Evolutionary conservation across 2,329 filamentous ascomycete genomes (phyloP).

Genomic region (Corinectria fuckeliana): DNA sequence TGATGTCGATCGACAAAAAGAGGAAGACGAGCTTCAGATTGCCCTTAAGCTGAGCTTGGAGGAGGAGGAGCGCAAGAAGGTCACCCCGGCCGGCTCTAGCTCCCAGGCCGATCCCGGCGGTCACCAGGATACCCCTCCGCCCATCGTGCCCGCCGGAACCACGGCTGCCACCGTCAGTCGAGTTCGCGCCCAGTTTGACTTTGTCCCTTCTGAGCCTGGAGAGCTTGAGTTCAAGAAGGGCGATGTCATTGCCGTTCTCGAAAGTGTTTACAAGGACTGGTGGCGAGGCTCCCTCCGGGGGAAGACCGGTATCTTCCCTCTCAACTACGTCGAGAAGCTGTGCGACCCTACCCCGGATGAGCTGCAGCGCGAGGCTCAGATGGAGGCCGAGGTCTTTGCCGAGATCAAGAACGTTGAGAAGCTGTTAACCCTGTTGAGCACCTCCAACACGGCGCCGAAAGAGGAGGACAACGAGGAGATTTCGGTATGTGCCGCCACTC

Average conservation of each 20-base stretch:
- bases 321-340: constrained; percentile 98
- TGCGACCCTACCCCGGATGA: constrained; percentile 94
- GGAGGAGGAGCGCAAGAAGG: constrained; percentile 74
- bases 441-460: constrained; percentile 78
- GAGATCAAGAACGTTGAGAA: constrained; percentile 71
- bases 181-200: constrained; percentile 92
- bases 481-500: constrained; percentile 60
- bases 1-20: constrained; percentile 86
- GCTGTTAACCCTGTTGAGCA: constrained; percentile 87
- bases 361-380: constrained; percentile 92
- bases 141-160: constrained; percentile 77
- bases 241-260: constrained; percentile 94
- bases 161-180: constrained; percentile 96
- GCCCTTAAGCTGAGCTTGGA: constrained; percentile 91
- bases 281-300: constrained; percentile 96
- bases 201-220: constrained; percentile 89
- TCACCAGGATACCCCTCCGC: constrained; percentile 51
- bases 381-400: constrained; percentile 77
- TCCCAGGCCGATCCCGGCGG: constrained; percentile 46
- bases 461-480: constrained; percentile 98
- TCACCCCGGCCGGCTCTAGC: constrained; percentile 45
- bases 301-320: constrained; percentile 95
- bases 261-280: constrained; percentile 99
- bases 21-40: constrained; percentile 97
- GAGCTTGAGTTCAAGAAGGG: constrained; percentile 97